phyloP scores from a whole-genome alignment of 169 alveolate genomes.

The Eimeria tenella region DNA sequence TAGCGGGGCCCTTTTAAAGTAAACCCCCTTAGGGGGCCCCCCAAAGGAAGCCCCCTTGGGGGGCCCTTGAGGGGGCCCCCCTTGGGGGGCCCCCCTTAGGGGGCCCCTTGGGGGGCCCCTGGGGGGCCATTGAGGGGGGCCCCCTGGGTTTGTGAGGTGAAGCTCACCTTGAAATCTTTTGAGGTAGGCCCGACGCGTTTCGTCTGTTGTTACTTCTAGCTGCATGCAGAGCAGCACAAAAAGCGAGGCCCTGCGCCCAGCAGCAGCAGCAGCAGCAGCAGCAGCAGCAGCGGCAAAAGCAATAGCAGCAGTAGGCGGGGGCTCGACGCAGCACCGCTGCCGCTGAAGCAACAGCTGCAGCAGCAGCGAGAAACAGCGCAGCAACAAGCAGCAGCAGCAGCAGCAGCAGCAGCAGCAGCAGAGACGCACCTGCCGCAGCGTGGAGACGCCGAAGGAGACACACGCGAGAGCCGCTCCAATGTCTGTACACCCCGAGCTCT shows the following conservation, averaged over 20 bases:
- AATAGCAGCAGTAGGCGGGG: neutral
- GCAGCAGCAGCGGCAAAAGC: neutral
- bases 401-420: neutral
- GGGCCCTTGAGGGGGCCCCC: too few species aligned
- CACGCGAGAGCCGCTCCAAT: neutral
- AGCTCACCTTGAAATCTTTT: neutral
- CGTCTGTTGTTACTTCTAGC: neutral
- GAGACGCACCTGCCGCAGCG: neutral
- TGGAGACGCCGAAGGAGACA: slow-evolving; percentile 1
- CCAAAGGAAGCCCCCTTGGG: too few species aligned
- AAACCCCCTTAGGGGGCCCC: too few species aligned
- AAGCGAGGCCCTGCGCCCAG: neutral
- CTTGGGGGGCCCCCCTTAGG: too few species aligned
- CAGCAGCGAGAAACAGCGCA: neutral
- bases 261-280: neutral
- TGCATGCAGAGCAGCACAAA: neutral
- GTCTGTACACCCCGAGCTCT: neutral
- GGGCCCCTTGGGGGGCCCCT: too few species aligned
- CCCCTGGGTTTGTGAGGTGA: neutral
- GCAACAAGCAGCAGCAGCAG: neutral
- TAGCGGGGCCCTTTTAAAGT: too few species aligned
- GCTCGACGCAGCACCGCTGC: neutral
- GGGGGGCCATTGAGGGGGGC: neutral
- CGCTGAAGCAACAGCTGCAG: neutral
- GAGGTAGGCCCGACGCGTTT: neutral